Conservation (phyloP, 2,329 filamentous ascomycete genomes). For the Alternaria triticimaculans region DNA sequence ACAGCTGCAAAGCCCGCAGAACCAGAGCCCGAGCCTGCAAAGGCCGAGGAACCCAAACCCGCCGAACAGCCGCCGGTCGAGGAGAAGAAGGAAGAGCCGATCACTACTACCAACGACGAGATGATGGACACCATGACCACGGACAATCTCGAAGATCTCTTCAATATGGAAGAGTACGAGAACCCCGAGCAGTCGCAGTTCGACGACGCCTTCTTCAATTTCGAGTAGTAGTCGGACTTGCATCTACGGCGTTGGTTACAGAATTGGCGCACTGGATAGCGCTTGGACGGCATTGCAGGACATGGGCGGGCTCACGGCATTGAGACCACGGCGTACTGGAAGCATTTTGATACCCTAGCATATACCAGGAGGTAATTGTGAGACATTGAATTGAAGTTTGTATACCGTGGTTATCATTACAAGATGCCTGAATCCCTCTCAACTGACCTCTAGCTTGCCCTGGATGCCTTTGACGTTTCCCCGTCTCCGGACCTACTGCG, state of each 20-base stretch:
- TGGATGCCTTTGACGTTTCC: too few species aligned
- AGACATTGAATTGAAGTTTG: not conserved
- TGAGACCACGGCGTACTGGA: not conserved
- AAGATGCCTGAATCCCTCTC: too few species aligned
- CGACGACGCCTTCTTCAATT: constrained; percentile 49
- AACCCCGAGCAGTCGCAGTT: constrained; percentile 46
- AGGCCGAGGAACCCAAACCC: constrained; percentile 14
- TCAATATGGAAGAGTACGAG: constrained; percentile 44
- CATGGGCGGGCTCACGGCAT: not conserved
- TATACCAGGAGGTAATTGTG: not conserved
- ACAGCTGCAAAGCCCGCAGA: constrained; percentile 11
- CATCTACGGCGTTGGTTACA: not conserved
- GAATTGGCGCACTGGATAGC: not conserved
- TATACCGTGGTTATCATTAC: not conserved
- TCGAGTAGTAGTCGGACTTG: constrained; percentile 22
- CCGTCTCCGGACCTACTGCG: too few species aligned
- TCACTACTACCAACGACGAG: constrained; percentile 21
- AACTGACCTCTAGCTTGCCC: too few species aligned
- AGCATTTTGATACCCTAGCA: constrained; percentile 9
- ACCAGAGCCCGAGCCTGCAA: constrained; percentile 4
- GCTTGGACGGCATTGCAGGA: not conserved
- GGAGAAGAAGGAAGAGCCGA: constrained; percentile 7
- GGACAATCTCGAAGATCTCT: constrained; percentile 45
- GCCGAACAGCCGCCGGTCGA: constrained; percentile 10
- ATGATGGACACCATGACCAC: constrained; percentile 39